Evolutionary conservation across 768 basidiomycete species (phyloP).

Genomic region (Daedaleopsis sinensis): DNA sequence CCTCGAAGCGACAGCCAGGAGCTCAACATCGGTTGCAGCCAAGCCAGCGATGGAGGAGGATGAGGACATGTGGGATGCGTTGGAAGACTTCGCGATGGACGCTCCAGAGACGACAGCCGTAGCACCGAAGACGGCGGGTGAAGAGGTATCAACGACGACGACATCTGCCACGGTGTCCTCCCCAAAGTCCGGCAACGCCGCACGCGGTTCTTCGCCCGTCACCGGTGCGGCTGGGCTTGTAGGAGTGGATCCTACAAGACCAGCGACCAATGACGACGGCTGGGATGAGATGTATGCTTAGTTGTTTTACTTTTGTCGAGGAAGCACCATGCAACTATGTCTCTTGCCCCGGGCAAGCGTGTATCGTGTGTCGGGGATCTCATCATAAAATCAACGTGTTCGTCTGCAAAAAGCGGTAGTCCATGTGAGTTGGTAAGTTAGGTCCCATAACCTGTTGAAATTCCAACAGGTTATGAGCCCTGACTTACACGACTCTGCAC

Average conservation of each 20-base stretch:
- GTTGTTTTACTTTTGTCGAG: not conserved
- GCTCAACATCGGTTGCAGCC: slow-evolving; percentile 16
- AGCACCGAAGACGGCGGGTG: slow-evolving; percentile 4
- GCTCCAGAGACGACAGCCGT: not conserved
- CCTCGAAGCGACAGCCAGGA: slow-evolving; percentile 8
- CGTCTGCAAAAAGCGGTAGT: not conserved
- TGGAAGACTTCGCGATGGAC: slow-evolving; percentile 54
- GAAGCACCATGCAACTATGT: not conserved
- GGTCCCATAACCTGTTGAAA: slow-evolving; percentile 8
- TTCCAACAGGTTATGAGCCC: slow-evolving; percentile 13
- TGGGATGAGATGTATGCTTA: slow-evolving; percentile 70
- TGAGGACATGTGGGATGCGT: slow-evolving; percentile 74
- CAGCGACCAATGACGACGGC: slow-evolving; percentile 49
- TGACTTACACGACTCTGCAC: slow-evolving; percentile 45
- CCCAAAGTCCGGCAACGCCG: not conserved
- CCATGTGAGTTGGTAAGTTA: not conserved
- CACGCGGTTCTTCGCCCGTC: slow-evolving; percentile 4
- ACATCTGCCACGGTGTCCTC: slow-evolving; percentile 1
- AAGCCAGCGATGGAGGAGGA: slow-evolving; percentile 45
- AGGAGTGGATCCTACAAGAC: slow-evolving; percentile 13
- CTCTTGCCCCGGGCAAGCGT: not conserved
- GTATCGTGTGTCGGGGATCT: not conserved
- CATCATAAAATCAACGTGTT: not conserved
- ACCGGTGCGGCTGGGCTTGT: not conserved
- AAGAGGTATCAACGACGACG: too few species aligned